phyloP scores from a whole-genome alignment of 768 basidiomycete species.

The Lepiota subincarnata region DNA sequence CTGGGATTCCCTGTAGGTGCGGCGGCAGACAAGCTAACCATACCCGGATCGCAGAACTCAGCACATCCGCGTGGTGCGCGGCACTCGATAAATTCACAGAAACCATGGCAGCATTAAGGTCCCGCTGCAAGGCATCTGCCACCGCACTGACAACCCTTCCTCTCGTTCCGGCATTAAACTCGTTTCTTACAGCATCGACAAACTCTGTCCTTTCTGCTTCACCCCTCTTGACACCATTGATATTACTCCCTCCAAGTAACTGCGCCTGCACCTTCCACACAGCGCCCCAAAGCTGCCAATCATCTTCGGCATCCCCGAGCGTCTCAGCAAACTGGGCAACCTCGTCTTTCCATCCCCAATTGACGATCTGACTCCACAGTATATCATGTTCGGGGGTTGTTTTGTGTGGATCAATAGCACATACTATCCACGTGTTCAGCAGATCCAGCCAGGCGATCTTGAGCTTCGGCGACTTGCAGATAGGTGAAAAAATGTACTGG shows the following conservation, averaged over 20 bases:
- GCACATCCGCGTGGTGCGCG: constrained; percentile 28
- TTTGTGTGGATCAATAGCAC: constrained; percentile 86
- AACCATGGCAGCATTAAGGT: constrained; percentile 19
- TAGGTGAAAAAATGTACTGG: constrained; percentile 37
- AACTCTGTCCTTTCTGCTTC: constrained; percentile 51
- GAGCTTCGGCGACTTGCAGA: constrained; percentile 32
- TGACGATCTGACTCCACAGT: constrained; percentile 82
- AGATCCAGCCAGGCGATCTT: constrained; percentile 53
- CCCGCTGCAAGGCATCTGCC: constrained; percentile 28
- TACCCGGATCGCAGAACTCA: constrained; percentile 52
- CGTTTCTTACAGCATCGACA: constrained; percentile 29
- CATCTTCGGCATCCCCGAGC: constrained; percentile 27
- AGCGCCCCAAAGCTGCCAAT: constrained; percentile 42
- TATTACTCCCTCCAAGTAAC: constrained; percentile 73
- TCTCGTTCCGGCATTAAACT: constrained; percentile 39
- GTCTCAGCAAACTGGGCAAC: constrained; percentile 35
- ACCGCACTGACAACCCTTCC: constrained; percentile 31
- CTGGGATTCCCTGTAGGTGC: constrained; percentile 30
- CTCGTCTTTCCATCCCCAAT: constrained; percentile 71
- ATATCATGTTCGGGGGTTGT: constrained; percentile 86
- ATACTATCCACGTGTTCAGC: constrained; percentile 70
- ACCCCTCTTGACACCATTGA: constrained; percentile 69
- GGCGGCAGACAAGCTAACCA: constrained; percentile 62
- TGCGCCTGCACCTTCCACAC: constrained; percentile 53
- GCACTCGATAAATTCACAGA: constrained; percentile 24